Conservation (phyloP, 129 eudicot species). For the Erigeron canadensis region DNA sequence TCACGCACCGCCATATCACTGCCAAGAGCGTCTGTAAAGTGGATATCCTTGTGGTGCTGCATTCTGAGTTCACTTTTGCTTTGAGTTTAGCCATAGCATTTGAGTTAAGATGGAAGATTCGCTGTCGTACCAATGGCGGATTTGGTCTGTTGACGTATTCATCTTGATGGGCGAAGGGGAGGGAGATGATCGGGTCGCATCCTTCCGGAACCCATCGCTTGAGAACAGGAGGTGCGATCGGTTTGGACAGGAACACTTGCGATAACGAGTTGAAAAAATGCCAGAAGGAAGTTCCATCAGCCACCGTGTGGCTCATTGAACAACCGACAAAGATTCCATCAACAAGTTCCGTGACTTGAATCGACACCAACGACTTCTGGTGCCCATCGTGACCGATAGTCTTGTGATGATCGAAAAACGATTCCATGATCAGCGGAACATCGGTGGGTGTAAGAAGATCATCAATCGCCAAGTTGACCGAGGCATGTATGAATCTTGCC, state of each 20-base stretch:
- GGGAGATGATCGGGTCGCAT: conserved; percentile 29
- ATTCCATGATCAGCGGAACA: conserved; percentile 13
- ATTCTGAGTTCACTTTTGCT: conserved; percentile 35
- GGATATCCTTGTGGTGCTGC: conserved; percentile 34
- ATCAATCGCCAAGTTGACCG: conserved; percentile 4
- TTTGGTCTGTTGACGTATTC: conserved; percentile 42
- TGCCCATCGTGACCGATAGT: conserved; percentile 23
- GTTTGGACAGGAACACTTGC: conserved; percentile 24
- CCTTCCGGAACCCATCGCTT: conserved; percentile 44
- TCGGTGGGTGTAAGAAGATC: conserved; percentile 23
- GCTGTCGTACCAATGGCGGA: conserved; percentile 39
- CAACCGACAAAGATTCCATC: conserved; percentile 22
- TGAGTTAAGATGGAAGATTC: conserved; percentile 49
- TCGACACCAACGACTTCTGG: conserved; percentile 13
- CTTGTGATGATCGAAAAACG: conserved; percentile 25
- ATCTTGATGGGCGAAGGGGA: conserved; percentile 45
- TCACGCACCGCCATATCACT: conserved; percentile 45
- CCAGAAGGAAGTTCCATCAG: conserved; percentile 58
- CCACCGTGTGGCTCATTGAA: conserved; percentile 37
- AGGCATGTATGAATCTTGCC: conserved; percentile 23
- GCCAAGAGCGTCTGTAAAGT: conserved; percentile 47
- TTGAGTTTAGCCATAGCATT: conserved; percentile 41
- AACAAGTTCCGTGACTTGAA: conserved; percentile 19
- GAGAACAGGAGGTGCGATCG: conserved; percentile 35
- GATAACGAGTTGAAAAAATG: conserved; percentile 49